A percentile compares a stretch with the other conserved stretches of the same genome.
These are phyloP conservation scores for Cutaneotrichosporon daszewskae DNA, from an alignment of 1,284 basidiomycete species.

Conservation along the genomic window DNA sequence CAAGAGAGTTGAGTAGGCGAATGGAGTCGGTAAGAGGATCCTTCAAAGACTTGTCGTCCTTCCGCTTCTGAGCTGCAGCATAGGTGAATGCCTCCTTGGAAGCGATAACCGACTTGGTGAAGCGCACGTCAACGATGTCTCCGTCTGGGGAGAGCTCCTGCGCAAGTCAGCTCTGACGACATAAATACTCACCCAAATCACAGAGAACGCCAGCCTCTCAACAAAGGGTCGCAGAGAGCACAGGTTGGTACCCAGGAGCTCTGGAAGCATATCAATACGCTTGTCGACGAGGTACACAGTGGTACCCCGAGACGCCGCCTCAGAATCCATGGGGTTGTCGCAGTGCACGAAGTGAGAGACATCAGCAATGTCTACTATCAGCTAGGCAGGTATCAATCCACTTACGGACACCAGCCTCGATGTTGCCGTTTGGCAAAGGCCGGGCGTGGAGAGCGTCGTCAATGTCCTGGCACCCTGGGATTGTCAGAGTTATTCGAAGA, in stretches of 20 bases:
- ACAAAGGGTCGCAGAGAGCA: conserved; percentile 91
- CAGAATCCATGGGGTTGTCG: conserved; percentile 93
- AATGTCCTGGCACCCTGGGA: conserved; percentile 91
- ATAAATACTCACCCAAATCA: no score
- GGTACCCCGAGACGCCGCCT: conserved; percentile 91
- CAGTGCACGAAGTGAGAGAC: conserved; percentile 94
- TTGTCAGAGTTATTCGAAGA: not conserved
- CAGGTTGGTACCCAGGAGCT: conserved; percentile 89
- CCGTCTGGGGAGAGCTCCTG: conserved; percentile 79
- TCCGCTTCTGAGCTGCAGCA: conserved; percentile 88
- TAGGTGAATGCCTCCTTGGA: conserved; percentile 98
- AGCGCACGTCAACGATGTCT: conserved; percentile 83
- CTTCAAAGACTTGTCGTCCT: conserved; percentile 76
- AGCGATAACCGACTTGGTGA: conserved; percentile 93
- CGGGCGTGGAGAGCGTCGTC: conserved; percentile 98
- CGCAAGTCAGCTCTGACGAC: no score
- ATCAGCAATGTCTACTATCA: conserved; percentile 81
- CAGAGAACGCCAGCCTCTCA: conserved; percentile 91
- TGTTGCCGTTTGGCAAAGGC: conserved; percentile 82
- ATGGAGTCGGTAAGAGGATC: conserved; percentile 86
- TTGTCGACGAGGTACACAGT: conserved; percentile 99
- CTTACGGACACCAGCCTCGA: conserved; percentile 96
- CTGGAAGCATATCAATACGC: conserved; percentile 97
- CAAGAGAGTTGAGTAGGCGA: conserved; percentile 81
- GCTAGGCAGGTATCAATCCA: conserved; percentile 31